A percentile compares a stretch with the other conserved stretches of the same genome.
Evolutionary conservation across 371 early-diverging fungal genomes (phyloP).

Genomic region (Lichtheimia ramosa): DNA sequence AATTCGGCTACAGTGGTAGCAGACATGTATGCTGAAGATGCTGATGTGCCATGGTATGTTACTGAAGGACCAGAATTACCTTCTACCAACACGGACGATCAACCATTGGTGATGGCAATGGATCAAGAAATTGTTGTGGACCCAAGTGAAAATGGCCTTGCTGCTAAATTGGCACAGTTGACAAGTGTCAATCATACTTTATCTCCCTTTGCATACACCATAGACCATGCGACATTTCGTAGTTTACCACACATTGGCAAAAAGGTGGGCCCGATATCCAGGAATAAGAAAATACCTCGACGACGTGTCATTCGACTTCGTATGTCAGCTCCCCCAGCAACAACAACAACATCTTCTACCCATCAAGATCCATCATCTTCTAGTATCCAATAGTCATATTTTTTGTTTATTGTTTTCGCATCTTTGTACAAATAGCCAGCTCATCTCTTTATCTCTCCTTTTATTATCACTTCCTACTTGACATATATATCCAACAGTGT

Average conservation of each 20-base stretch:
- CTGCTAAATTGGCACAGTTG: slow-evolving; percentile 87
- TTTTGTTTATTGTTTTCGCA: neutral
- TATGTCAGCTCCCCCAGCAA: slow-evolving; percentile 13
- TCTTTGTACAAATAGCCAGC: neutral
- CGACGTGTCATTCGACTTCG: slow-evolving; percentile 43
- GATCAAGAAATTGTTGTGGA: slow-evolving; percentile 57
- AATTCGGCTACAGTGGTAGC: slow-evolving; percentile 7
- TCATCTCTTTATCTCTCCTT: neutral
- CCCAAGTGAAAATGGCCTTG: slow-evolving; percentile 75
- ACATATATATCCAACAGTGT: too few relatives aligned
- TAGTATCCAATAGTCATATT: neutral
- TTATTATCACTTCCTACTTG: too few relatives aligned
- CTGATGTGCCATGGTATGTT: slow-evolving; percentile 28
- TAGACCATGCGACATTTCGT: slow-evolving; percentile 82
- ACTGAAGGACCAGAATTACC: slow-evolving; percentile 21
- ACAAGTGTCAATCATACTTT: slow-evolving; percentile 85
- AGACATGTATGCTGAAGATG: slow-evolving; percentile 22
- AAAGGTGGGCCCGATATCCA: slow-evolving; percentile 30
- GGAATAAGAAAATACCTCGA: slow-evolving; percentile 42
- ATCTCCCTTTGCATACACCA: slow-evolving; percentile 78
- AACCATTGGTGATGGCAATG: slow-evolving; percentile 22
- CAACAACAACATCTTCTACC: slow-evolving; percentile 2
- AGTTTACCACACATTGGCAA: slow-evolving; percentile 59
- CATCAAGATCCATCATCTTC: neutral
- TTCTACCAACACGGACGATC: slow-evolving; percentile 6